Conservation (phyloP, 2,329 filamentous ascomycete species). For the Alternaria panax region DNA sequence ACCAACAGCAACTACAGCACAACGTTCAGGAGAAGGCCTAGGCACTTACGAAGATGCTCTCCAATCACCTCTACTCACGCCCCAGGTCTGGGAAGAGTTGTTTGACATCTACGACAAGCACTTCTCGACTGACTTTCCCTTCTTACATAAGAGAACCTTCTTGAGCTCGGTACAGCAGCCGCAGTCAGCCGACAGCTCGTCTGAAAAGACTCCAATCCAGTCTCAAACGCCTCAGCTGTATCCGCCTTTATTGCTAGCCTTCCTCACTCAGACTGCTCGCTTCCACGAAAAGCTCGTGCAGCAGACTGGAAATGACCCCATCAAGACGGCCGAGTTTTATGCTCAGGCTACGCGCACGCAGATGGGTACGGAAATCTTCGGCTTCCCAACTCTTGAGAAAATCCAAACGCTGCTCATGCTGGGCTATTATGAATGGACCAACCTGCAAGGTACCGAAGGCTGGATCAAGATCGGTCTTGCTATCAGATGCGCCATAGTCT, state of each 20-base stretch:
- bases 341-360: constrained; percentile 64
- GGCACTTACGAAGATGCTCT: constrained; percentile 64
- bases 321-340: constrained; percentile 67
- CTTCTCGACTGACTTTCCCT: constrained; percentile 75
- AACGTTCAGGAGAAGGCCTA: constrained; percentile 53
- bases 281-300: constrained; percentile 65
- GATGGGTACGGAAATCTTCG: constrained; percentile 39
- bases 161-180: constrained; percentile 46
- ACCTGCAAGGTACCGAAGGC: constrained; percentile 66
- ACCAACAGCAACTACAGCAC: constrained; percentile 34
- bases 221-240: constrained; percentile 55
- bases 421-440: constrained; percentile 74
- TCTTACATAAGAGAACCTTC: constrained; percentile 72
- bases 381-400: constrained; percentile 64
- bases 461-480: constrained; percentile 71
- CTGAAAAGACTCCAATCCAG: constrained; percentile 35
- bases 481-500: constrained; percentile 63
- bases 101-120: constrained; percentile 75
- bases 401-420: constrained; percentile 75
- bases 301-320: constrained; percentile 17
- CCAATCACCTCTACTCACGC: constrained; percentile 67
- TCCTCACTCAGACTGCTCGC: constrained; percentile 72
- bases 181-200: constrained; percentile 44
- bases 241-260: constrained; percentile 67
- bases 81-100: constrained; percentile 71